A percentile compares a stretch with the other conserved stretches of the same genome.
Evolutionary conservation across 306 rosid species (phyloP).

Genomic region (Acacia melanoxylon): DNA sequence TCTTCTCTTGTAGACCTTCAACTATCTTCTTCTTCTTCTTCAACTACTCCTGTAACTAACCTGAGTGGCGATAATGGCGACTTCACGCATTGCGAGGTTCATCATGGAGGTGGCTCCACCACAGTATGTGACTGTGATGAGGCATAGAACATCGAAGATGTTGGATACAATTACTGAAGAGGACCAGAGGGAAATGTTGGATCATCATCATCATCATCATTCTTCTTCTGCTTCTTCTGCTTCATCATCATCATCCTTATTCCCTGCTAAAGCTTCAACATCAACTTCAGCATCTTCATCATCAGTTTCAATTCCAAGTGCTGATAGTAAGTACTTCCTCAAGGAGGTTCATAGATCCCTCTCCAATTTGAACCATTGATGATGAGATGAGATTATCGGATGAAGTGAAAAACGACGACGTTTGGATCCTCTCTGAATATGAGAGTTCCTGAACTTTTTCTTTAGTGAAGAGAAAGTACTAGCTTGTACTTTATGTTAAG

Average conservation of each 20-base stretch:
- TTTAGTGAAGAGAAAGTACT: neutral
- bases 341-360: conserved; percentile 52
- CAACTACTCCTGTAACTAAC: neutral
- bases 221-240: conserved; percentile 25
- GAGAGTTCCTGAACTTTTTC: neutral
- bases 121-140: conserved; percentile 78
- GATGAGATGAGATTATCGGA: too few relatives aligned
- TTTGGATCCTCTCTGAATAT: neutral
- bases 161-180: conserved; percentile 89
- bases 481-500: neutral
- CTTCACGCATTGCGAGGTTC: conserved; percentile 72
- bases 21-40: neutral
- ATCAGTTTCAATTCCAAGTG: conserved; percentile 26
- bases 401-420: neutral
- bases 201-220: neutral
- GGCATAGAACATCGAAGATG: conserved; percentile 75
- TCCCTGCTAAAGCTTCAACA: conserved; percentile 24
- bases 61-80: conserved; percentile 56
- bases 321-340: conserved; percentile 36
- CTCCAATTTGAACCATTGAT: conserved; percentile 44
- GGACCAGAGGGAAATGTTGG: conserved; percentile 52
- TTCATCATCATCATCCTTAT: neutral
- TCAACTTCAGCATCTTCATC: neutral
- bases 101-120: conserved; percentile 95
- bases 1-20: neutral